Conservation (phyloP, 1,284 basidiomycete genomes). For the Wolfiporia cocos region DNA sequence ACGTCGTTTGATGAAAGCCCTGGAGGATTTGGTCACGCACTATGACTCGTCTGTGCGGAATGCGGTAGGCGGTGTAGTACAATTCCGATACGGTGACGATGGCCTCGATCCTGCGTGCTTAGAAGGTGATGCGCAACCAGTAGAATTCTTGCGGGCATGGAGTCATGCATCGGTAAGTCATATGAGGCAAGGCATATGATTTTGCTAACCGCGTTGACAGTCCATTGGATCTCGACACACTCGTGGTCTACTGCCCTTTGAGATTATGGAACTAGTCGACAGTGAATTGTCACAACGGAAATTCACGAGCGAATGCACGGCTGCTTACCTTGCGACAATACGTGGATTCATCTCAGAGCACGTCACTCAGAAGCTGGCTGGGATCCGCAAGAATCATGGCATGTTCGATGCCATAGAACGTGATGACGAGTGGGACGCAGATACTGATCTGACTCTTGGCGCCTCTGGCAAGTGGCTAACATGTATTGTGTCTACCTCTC, state of each 20-base stretch:
- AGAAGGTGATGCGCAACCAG: conserved; percentile 90
- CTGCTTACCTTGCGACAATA: conserved; percentile 75
- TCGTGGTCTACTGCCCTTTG: conserved; percentile 78
- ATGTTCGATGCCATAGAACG: conserved; percentile 83
- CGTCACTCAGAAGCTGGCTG: conserved; percentile 67
- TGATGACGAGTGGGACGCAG: conserved; percentile 72
- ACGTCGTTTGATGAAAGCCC: conserved; percentile 96
- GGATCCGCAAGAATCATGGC: conserved; percentile 68
- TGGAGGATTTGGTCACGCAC: conserved; percentile 95
- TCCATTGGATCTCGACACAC: conserved; percentile 54
- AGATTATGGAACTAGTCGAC: conserved; percentile 77
- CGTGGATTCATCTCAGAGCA: conserved; percentile 68
- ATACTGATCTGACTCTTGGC: conserved; percentile 74
- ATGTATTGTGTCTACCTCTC: neutral
- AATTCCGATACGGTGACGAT: conserved; percentile 97
- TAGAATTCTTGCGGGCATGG: conserved; percentile 88
- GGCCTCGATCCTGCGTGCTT: conserved; percentile 95
- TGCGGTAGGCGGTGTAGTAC: conserved; percentile 94
- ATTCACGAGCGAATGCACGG: conserved; percentile 69
- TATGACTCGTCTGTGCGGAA: conserved; percentile 98
- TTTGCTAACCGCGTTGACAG: conserved; percentile 29
- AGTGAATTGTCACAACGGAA: conserved; percentile 52
- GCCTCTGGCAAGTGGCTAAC: conserved; percentile 49
- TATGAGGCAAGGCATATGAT: neutral
- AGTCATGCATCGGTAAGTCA: conserved; percentile 74